Evolutionary conservation across 495 filamentous ascomycete species (phyloP).

Genomic region (Daldinia bambusicola): DNA sequence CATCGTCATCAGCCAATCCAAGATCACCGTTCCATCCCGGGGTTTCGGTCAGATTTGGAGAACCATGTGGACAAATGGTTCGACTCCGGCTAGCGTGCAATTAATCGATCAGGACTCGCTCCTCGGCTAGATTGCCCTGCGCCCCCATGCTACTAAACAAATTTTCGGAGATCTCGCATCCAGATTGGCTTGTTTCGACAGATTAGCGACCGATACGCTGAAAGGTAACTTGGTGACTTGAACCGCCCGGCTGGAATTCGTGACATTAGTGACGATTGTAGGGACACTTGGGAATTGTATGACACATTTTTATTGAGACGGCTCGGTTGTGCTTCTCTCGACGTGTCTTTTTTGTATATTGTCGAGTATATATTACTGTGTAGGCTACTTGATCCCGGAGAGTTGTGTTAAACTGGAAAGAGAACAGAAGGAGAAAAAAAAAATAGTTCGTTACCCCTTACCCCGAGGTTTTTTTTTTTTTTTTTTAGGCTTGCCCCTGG

Average conservation of each 20-base stretch:
- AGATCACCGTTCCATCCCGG: slow-evolving; percentile 39
- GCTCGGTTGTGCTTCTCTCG: neutral
- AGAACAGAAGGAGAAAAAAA: neutral
- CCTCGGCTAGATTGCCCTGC: slow-evolving; percentile 45
- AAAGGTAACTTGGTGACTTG: slow-evolving; percentile 28
- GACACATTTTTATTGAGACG: neutral
- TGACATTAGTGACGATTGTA: slow-evolving; percentile 14
- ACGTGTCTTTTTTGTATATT: neutral
- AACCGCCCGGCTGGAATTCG: slow-evolving; percentile 25
- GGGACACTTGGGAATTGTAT: neutral
- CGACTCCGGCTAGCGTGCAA: slow-evolving; percentile 43
- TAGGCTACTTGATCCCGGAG: neutral
- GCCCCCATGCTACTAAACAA: slow-evolving; percentile 41
- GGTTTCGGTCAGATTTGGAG: slow-evolving; percentile 45
- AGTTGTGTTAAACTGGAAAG: neutral
- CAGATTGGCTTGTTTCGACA: slow-evolving; percentile 45
- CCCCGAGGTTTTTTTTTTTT: neutral
- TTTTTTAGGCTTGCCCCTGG: neutral
- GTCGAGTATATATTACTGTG: neutral
- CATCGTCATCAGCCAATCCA: slow-evolving; percentile 31
- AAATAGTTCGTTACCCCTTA: neutral
- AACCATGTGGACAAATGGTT: slow-evolving; percentile 45
- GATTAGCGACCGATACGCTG: slow-evolving; percentile 44
- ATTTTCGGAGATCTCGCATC: slow-evolving; percentile 45
- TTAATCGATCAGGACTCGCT: slow-evolving; percentile 43